Conservation (phyloP, 331 rosid species). For the Cucumis variabilis region DNA sequence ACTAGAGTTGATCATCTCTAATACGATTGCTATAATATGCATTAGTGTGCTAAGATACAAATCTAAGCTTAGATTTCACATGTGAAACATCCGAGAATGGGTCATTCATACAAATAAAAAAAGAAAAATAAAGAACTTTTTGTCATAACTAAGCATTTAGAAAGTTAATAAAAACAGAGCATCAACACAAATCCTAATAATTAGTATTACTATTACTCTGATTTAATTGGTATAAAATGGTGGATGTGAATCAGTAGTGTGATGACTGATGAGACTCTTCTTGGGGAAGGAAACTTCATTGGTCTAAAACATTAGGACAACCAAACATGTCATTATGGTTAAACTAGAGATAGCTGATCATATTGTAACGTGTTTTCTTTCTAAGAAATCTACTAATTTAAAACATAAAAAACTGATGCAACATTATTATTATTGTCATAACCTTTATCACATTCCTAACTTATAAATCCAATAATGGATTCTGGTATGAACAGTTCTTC, state of each 20-base stretch:
- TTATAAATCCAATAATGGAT: background rate
- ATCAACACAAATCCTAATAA: background rate
- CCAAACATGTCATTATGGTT: background rate
- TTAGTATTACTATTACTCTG: background rate
- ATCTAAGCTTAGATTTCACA: no score
- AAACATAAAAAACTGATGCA: background rate
- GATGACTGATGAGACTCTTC: background rate
- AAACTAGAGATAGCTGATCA: background rate
- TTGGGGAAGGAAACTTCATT: conserved; percentile 3
- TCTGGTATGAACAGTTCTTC: background rate
- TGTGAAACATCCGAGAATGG: no score
- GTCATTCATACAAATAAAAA: no score
- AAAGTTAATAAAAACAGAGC: no score
- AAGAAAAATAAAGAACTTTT: no score
- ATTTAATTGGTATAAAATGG: background rate
- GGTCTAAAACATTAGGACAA: background rate
- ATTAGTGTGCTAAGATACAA: no score
- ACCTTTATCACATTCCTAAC: background rate
- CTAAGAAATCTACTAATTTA: background rate
- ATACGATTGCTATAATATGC: no score
- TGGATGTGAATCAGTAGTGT: background rate
- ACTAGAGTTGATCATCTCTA: no score
- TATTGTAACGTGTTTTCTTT: no score
- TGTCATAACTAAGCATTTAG: no score
- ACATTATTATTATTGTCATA: background rate